A percentile compares a stretch with the other conserved stretches of the same genome.
Evolutionary conservation across 164 flowering plant species (phyloP).

Genomic region (Stephania japonica): DNA sequence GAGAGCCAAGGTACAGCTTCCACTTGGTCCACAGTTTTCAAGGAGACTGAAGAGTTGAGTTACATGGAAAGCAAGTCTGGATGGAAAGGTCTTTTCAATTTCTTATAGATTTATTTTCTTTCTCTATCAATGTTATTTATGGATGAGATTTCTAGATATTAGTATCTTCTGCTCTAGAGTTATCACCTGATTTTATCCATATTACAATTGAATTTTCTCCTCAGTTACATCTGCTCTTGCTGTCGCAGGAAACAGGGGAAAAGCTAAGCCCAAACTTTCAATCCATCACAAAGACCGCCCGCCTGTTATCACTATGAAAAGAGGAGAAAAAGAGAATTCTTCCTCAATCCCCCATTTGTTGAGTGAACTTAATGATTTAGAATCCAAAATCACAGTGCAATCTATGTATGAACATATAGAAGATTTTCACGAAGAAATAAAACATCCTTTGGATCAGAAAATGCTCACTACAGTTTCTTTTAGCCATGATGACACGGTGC

Average conservation of each 20-base stretch:
- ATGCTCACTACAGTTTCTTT: slow-evolving; percentile 15
- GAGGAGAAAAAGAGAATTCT: slow-evolving; percentile 16
- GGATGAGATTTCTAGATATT: not conserved
- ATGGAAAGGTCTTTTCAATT: slow-evolving; percentile 25
- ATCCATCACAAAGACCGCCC: slow-evolving; percentile 29
- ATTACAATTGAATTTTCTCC: not conserved
- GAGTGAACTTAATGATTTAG: slow-evolving; percentile 18
- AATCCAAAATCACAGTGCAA: slow-evolving; percentile 17
- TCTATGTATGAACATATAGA: slow-evolving; percentile 56
- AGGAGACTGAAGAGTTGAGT: slow-evolving; percentile 35
- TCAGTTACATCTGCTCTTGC: not conserved
- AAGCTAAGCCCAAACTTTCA: slow-evolving; percentile 43
- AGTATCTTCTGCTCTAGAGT: not conserved
- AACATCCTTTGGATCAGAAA: slow-evolving; percentile 14
- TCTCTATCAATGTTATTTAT: not conserved
- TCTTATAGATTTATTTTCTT: not conserved
- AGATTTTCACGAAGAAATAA: slow-evolving; percentile 35
- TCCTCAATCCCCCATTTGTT: slow-evolving; percentile 20
- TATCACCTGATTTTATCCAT: not conserved
- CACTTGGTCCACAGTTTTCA: slow-evolving; percentile 30
- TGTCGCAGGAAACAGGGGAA: slow-evolving; percentile 36
- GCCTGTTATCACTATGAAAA: slow-evolving; percentile 8
- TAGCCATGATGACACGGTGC: slow-evolving; percentile 7
- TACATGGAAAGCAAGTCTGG: slow-evolving; percentile 24
- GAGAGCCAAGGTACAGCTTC: slow-evolving; percentile 14